Percentiles rank a stretch among this genome's conserved stretches.
These are phyloP conservation scores for Citrus sinensis DNA, from an alignment of 345 rosid species.

Conservation along the genomic window DNA sequence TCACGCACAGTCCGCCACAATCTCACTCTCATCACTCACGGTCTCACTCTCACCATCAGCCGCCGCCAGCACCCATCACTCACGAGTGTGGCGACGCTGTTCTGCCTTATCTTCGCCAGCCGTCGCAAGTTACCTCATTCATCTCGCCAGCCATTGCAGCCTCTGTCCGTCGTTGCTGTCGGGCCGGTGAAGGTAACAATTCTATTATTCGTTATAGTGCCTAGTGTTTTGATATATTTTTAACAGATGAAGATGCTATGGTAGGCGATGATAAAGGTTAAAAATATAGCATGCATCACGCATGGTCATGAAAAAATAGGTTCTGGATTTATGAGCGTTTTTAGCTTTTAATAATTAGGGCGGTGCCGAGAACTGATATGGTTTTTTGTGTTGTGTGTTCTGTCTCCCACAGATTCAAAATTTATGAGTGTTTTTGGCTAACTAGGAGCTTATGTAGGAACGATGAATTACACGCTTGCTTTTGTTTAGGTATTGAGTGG, in stretches of 20 bases:
- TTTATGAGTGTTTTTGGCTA: conserved; percentile 11
- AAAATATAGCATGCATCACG: background rate
- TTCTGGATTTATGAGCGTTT: conserved; percentile 4
- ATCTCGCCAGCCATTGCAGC: no score
- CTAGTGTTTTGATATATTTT: conserved; percentile 32
- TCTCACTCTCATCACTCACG: no score
- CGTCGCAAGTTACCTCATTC: no score
- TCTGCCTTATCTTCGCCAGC: no score
- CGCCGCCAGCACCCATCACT: no score
- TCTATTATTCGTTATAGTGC: conserved; percentile 25
- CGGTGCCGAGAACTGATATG: conserved; percentile 55
- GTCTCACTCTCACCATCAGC: no score
- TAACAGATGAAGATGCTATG: conserved; percentile 25
- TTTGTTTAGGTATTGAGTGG: conserved; percentile 10
- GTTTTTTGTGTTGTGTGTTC: conserved; percentile 23
- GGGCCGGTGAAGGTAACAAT: no score
- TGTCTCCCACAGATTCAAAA: conserved; percentile 21
- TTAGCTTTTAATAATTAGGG: background rate
- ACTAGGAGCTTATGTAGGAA: conserved; percentile 17
- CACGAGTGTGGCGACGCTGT: no score
- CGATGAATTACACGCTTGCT: conserved; percentile 14
- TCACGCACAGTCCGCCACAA: no score
- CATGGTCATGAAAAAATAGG: conserved; percentile 9
- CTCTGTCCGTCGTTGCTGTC: no score
- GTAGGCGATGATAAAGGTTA: conserved; percentile 12